Evolutionary conservation across 2,329 filamentous ascomycete species (phyloP), one percentile per base, ranked within the genome.

Genomic region (Sclerotinia trifoliorum): DNA sequence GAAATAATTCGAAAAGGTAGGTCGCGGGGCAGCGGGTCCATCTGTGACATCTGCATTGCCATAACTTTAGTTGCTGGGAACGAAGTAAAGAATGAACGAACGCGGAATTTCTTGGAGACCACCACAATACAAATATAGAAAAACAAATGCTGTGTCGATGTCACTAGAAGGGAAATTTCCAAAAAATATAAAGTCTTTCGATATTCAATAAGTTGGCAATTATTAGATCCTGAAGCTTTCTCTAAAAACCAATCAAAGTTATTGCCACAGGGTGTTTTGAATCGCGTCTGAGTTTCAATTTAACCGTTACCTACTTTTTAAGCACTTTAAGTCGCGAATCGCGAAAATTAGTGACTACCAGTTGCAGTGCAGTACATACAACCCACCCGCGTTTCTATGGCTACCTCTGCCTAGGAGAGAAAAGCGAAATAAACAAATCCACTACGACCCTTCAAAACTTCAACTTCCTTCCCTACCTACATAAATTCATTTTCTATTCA

Each of bases 1-100:
- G 95, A 98, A 75, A 99, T 86, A 77, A 99, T 90, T 72, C 94
- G 89, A 80, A 99, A 99, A 65, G 95, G 95, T 62, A 99, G 84
- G 76, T 97, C 88, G 71, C 77, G 83, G 32, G 95, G 95, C 63
- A 98, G 83, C 73, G 94, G 93, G 77, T 93, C 93, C 74, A 94
- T 82, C 81, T 99, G 95, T 73, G 93, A 96, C 66, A 68, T 49
- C 85, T 96, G 83, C 82, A 88, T 86, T 67, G 72, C 66, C 70
- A 67, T 58, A 24, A 51, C 21, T 55, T 55, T 29, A 29, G 51
- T 13, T 64, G 49, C 24, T 52, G 49, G 21, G 39, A 54, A 52
- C 61, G 42, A 62, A 24, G 60, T 21, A 11, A 24, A 39, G 32
- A 51, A 62, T 48, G 58, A 32, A 49, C 44, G 58, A 61, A 61